Conservation (phyloP, 176 grass and related monocot species). For the Oropetium thomaeum region DNA sequence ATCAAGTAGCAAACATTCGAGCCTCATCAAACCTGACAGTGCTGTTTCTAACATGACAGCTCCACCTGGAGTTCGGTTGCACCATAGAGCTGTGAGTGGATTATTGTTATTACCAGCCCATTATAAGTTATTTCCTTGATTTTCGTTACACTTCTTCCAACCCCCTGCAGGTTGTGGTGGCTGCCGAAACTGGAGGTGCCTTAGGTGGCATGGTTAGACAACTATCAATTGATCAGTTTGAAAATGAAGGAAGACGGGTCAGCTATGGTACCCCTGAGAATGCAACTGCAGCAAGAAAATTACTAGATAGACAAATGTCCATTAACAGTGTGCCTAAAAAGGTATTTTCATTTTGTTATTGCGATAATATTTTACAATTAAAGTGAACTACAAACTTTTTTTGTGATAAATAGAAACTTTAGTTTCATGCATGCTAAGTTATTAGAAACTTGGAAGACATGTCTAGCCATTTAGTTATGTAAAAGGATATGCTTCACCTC, state of each 20-base stretch:
- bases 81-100: conserved; percentile 97
- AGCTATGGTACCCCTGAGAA: conserved; percentile 97
- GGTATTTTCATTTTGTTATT: conserved; percentile 39
- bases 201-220: conserved; percentile 99
- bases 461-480: conserved; percentile 1
- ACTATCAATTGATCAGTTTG: conserved; percentile 97
- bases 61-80: conserved; percentile 84
- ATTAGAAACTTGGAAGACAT: conserved; percentile 6
- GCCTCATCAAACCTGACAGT: conserved; percentile 75
- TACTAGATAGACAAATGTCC: conserved; percentile 96
- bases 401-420: conserved; percentile 16
- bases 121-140: neutral
- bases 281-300: conserved; percentile 89
- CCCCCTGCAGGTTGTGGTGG: conserved; percentile 73
- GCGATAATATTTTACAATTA: neutral
- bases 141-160: conserved; percentile 15
- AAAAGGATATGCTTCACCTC: neutral
- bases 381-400: neutral
- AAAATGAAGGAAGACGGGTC: conserved; percentile 98
- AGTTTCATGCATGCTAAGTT: neutral
- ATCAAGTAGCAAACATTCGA: conserved; percentile 68
- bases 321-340: conserved; percentile 97
- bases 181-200: conserved; percentile 93
- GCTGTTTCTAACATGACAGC: conserved; percentile 48
- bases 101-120: neutral